phyloP scores from a whole-genome alignment of 1,284 basidiomycete species.

The Sanguinoderma infundibulare region DNA sequence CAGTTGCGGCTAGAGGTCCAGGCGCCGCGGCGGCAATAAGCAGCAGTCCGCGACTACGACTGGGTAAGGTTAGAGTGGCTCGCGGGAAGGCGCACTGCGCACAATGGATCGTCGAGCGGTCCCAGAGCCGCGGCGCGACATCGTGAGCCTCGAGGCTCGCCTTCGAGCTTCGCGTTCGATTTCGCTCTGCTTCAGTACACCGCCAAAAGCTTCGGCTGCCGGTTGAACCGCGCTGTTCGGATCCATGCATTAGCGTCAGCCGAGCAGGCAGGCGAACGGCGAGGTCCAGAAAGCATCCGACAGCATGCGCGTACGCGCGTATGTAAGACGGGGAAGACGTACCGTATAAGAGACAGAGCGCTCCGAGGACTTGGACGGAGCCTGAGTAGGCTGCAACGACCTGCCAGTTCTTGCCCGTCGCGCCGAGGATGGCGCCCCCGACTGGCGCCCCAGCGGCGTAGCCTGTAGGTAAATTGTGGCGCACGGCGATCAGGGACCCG shows the following conservation, averaged over 20 bases:
- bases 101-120: no score
- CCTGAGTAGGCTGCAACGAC: slow-evolving; percentile 30
- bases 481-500: not conserved
- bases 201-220: slow-evolving; percentile 17
- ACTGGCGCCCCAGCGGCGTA: slow-evolving; percentile 32
- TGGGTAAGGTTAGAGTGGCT: no score
- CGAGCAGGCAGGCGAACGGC: not conserved
- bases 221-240: slow-evolving; percentile 22
- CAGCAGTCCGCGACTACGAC: no score
- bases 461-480: slow-evolving; percentile 7
- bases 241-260: not conserved
- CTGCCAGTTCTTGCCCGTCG: slow-evolving; percentile 29
- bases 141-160: no score
- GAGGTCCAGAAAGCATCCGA: no score
- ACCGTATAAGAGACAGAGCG: slow-evolving; percentile 31
- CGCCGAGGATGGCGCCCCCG: slow-evolving; percentile 29
- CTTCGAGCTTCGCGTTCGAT: not conserved
- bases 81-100: no score
- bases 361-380: slow-evolving; percentile 30
- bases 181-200: slow-evolving; percentile 7
- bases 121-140: no score
- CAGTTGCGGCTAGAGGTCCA: no score
- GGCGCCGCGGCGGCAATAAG: no score
- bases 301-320: not conserved
- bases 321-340: slow-evolving; percentile 1